These are phyloP conservation scores for Curvularia lunata DNA, from an alignment of 2,329 filamentous ascomycete species.

Conservation along the genomic window DNA sequence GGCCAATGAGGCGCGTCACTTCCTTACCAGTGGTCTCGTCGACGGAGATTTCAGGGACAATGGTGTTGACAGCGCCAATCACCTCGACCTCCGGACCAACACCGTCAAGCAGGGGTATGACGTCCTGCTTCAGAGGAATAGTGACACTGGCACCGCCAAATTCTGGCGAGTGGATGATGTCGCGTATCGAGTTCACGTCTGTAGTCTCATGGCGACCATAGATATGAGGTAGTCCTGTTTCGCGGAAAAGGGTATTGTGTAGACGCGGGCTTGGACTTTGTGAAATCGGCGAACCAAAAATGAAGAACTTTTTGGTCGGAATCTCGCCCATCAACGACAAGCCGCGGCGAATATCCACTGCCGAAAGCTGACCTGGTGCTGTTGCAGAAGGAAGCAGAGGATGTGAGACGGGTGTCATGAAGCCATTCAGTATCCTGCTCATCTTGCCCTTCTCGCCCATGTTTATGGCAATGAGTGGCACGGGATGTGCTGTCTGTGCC, in stretches of 20 bases:
- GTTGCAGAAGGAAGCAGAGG: slow-evolving; percentile 89
- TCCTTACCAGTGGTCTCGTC: slow-evolving; percentile 51
- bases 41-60: slow-evolving; percentile 65
- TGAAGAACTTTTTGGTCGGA: slow-evolving; percentile 75
- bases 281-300: slow-evolving; percentile 86
- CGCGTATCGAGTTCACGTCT: slow-evolving; percentile 62
- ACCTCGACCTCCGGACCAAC: slow-evolving; percentile 77
- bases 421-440: slow-evolving; percentile 86
- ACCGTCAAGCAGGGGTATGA: slow-evolving; percentile 80
- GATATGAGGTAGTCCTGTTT: slow-evolving; percentile 80
- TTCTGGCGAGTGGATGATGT: slow-evolving; percentile 70
- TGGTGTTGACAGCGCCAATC: slow-evolving; percentile 95
- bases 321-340: slow-evolving; percentile 81
- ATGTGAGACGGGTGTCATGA: slow-evolving; percentile 94
- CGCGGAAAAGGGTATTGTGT: slow-evolving; percentile 82
- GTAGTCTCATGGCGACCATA: slow-evolving; percentile 81
- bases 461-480: slow-evolving; percentile 93
- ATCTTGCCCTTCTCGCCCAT: slow-evolving; percentile 90
- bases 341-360: slow-evolving; percentile 82
- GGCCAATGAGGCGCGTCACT: slow-evolving; percentile 69
- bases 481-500: slow-evolving; percentile 74
- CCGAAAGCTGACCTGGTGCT: slow-evolving; percentile 90
- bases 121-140: slow-evolving; percentile 90
- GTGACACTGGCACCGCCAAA: slow-evolving; percentile 97
- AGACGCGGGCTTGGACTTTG: slow-evolving; percentile 85